Base-by-base conservation (phyloP, 179 eudicot species). In the Silene noctiflora region DNA sequence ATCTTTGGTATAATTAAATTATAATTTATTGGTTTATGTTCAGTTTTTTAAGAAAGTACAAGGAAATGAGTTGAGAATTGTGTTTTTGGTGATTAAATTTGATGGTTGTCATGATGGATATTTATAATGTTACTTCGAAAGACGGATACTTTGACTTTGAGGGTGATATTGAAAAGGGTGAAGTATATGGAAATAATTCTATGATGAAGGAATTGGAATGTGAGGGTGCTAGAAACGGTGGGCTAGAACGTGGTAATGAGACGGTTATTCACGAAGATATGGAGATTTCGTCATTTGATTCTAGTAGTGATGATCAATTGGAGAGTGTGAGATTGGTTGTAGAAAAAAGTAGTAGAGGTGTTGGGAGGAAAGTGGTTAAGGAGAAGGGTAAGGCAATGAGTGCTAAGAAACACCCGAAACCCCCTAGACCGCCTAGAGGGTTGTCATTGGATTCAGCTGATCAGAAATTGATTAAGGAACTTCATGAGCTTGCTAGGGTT, bases 351-450 rank as follows among this genome's bases (percentile, higher is more conserved):
- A 68, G 17, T 59, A 81, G 65, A 6, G 85, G 48, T 74, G 48
- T 62, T 20, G 91, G 76, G 77, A 86, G 76, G 76, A 84, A 82
- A 63, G 16, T 61, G 12, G 82, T 69, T 39, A 89, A 85, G 80
- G 91, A 88, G 75, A 93, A 87, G 78, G 90, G 88, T 1, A 87
- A 83, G 71, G 83, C 80, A 33, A 69, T 79, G 71, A 91, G 96
- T 78, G 91, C 93, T 46, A 90, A 91, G 75, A 91, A 88, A 81
- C 91, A 91, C 24, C 82, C 89, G 0, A 91, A 87, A 69, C 97
- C 94, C 7, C 98, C 97, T 17, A 77, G 97, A 35, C 91, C 95
- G 24, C 93, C 97, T 29, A 85, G 86, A 77, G 93, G 91, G 62
- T 68, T 89, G 69, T 89, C 93, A 1, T 74, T 92, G 84, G 90